phyloP scores from a whole-genome alignment of 768 basidiomycete genomes.

The Lepiota brunneoincarnata region DNA sequence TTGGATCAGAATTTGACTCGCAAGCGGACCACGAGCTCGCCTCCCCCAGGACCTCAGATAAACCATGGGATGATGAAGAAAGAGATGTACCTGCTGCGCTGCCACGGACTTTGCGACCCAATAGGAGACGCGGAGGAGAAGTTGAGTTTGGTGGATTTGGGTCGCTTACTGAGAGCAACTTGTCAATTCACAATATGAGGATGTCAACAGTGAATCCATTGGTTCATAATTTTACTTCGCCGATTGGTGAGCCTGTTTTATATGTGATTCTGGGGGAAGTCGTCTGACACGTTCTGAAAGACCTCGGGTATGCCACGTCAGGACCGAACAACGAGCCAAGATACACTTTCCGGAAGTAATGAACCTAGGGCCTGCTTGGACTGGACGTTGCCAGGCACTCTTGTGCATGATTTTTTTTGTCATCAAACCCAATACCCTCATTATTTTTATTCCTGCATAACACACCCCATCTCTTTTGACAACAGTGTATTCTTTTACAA shows the following conservation, averaged over 20 bases:
- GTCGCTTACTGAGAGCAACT: slow-evolving; percentile 38
- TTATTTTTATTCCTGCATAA: neutral
- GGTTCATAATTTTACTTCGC: slow-evolving; percentile 66
- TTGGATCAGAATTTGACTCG: slow-evolving; percentile 11
- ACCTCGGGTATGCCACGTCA: slow-evolving; percentile 24
- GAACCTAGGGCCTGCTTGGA: too few relatives aligned
- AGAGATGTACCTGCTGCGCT: slow-evolving; percentile 21
- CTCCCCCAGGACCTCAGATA: slow-evolving; percentile 3
- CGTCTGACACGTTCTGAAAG: slow-evolving; percentile 15
- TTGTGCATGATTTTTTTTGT: neutral
- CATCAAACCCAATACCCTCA: too few relatives aligned
- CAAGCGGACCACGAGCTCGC: neutral
- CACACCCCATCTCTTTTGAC: neutral
- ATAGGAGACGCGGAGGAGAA: slow-evolving; percentile 38
- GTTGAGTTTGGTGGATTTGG: slow-evolving; percentile 34
- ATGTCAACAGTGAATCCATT: slow-evolving; percentile 43
- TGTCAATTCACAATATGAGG: slow-evolving; percentile 39
- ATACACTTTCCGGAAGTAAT: slow-evolving; percentile 19
- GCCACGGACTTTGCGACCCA: slow-evolving; percentile 37
- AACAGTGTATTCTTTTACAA: neutral
- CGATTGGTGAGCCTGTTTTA: slow-evolving; percentile 51
- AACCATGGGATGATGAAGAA: slow-evolving; percentile 27
- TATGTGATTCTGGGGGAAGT: neutral
- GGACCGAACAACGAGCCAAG: slow-evolving; percentile 13
- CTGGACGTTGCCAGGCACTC: too few relatives aligned